Conservation (phyloP, 495 filamentous ascomycete species). For the Baudoinia panamericana region DNA sequence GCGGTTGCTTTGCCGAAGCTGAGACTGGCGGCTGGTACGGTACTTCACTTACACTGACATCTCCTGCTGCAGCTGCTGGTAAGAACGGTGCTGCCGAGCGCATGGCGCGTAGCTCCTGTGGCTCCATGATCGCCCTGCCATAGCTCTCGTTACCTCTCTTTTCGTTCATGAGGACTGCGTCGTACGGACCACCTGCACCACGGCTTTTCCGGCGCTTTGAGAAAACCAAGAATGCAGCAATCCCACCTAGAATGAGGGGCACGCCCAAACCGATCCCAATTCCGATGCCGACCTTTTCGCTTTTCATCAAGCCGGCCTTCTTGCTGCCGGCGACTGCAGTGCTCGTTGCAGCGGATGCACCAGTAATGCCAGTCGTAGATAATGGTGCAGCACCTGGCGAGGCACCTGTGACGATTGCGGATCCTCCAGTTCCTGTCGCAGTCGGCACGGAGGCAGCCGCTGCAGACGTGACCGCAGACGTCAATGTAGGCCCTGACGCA, state of each 20-base stretch:
- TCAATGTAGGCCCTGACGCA: too few species aligned
- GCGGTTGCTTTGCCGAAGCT: background rate
- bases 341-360: background rate
- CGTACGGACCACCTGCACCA: slow-evolving; percentile 2
- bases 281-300: slow-evolving; percentile 4
- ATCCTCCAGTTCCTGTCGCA: background rate
- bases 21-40: background rate
- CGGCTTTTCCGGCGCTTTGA: slow-evolving; percentile 1
- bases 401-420: background rate
- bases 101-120: slow-evolving; percentile 7
- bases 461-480: too few species aligned
- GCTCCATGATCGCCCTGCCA: background rate
- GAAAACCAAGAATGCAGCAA: slow-evolving; percentile 1
- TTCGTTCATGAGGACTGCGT: slow-evolving; percentile 1
- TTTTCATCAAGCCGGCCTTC: slow-evolving; percentile 1
- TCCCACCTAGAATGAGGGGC: background rate
- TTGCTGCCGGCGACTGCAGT: background rate
- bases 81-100: slow-evolving; percentile 5
- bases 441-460: too few species aligned
- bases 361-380: too few species aligned
- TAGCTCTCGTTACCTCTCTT: slow-evolving; percentile 6
- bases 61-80: background rate
- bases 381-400: background rate
- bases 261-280: slow-evolving; percentile 3
- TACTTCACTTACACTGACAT: background rate